These are phyloP conservation scores for Tylopilus sp. DNA, from an alignment of 768 basidiomycete genomes.

Conservation along the genomic window DNA sequence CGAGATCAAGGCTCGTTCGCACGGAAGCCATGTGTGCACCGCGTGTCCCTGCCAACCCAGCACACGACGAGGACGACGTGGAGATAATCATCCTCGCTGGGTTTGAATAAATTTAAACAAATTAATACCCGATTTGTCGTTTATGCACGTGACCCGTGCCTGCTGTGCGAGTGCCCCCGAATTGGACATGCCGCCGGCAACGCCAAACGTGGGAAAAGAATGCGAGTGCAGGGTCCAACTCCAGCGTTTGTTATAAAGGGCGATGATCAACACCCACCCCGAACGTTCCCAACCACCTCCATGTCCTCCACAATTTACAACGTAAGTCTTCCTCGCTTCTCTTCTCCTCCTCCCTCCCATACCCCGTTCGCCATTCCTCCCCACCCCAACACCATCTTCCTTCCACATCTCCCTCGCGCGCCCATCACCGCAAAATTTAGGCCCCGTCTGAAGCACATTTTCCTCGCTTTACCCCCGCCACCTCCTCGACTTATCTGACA, in stretches of 20 bases:
- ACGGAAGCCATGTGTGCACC: conserved; percentile 7
- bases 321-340: conserved; percentile 23
- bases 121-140: conserved; percentile 17
- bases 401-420: neutral
- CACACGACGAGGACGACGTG: conserved; percentile 2
- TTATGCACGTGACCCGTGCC: conserved; percentile 29
- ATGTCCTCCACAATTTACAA: conserved; percentile 40
- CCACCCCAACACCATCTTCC: neutral
- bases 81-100: conserved; percentile 26
- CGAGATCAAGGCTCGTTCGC: neutral
- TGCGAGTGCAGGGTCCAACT: conserved; percentile 32
- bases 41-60: neutral
- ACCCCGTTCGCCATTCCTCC: neutral
- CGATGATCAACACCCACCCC: conserved; percentile 38
- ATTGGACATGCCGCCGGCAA: conserved; percentile 34
- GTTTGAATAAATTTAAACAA: conserved; percentile 14
- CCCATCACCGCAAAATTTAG: conserved; percentile 26
- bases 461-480: neutral
- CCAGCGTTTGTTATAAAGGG: conserved; percentile 36
- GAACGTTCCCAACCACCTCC: conserved; percentile 35
- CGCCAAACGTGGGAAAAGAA: conserved; percentile 35
- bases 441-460: neutral
- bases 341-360: neutral
- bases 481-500: conserved; percentile 15
- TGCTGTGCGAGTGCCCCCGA: conserved; percentile 21